Base-by-base conservation (phyloP, 768 basidiomycete species). In the Gautieria morchelliformis region DNA sequence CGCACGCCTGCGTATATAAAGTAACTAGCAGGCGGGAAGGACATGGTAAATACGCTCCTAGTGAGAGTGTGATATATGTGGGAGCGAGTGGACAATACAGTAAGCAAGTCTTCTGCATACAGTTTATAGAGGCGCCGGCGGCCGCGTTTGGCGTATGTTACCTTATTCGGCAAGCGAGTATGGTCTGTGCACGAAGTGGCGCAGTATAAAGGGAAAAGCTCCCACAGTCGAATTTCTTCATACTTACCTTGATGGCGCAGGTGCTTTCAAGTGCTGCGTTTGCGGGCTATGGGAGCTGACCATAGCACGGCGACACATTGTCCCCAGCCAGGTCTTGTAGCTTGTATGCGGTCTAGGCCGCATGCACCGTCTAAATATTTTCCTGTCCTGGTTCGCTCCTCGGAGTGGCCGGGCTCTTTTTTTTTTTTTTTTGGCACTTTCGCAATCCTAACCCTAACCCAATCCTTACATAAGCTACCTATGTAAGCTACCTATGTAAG, bases 311-410 rank as follows among this genome's bases (percentile, higher is more conserved):
- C 80, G 81, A 82, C 81, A 78, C 64, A 56, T 56, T 83, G 80
- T 82, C 81, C 81, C 59, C 77, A 82, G 79, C 77, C 79, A 74
- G 75, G 71, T 65, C 70, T 65, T 65, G 64, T 66, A 75, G 77
- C 68, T 82, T 82, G 81, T 83, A 77, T 84, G 80, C 69, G 79
- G 72, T 79, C 79, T 78, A 74, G 81, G 83, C 75, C 76, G 40
- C 79, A 83, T 83, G 84, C 82, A 85, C 78, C 77, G 81, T 84
- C 82, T 75, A 63, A 84, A 85, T 85, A 85, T 85, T 85, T 85
- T 77, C 82, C 83, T 71, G 82, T 84, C 79, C 80, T 73, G 72
- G 77, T 76, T 74, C 65, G 76, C 80, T 80, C 81, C 78, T 80
- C 78, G 78, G 75, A 77, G 77, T 77, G 73, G 74, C 73, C 66